These are phyloP conservation scores for Tardiomyces digboiensis DNA, from an alignment of 1,139 yeast species.

Conservation along the genomic window DNA sequence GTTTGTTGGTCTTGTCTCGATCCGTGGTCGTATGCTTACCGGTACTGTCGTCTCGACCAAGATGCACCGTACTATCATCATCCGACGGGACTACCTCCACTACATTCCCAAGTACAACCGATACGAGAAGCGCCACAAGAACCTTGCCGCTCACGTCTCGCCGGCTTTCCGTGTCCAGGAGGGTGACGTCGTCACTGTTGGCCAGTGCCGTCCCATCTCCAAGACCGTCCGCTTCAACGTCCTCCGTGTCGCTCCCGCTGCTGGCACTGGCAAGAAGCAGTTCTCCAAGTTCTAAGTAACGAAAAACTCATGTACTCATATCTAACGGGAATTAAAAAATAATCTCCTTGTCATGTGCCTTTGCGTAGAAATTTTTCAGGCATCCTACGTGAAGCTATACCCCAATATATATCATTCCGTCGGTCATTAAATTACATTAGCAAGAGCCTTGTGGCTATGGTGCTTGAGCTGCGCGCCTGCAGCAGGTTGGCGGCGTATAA, in stretches of 20 bases:
- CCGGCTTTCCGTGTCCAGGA: conserved; percentile 99
- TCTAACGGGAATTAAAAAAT: background rate
- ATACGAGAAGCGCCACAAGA: conserved; percentile 99
- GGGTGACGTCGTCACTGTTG: conserved; percentile 99
- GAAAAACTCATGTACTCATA: background rate
- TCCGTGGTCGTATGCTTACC: conserved; percentile 99
- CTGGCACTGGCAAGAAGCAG: conserved; percentile 83
- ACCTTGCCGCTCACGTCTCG: conserved; percentile 98
- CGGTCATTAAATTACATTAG: too few species aligned
- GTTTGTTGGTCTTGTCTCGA: conserved; percentile 92
- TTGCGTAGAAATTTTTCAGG: too few species aligned
- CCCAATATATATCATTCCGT: too few species aligned
- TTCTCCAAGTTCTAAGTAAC: conserved; percentile 83
- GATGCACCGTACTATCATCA: conserved; percentile 99
- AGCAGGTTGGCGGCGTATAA: background rate
- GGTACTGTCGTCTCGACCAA: conserved; percentile 97
- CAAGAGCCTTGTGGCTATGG: background rate
- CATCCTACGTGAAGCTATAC: too few species aligned
- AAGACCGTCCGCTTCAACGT: conserved; percentile 99
- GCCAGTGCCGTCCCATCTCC: conserved; percentile 99
- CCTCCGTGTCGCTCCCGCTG: conserved; percentile 86
- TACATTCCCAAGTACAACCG: conserved; percentile 99
- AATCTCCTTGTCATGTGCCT: background rate
- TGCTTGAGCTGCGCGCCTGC: background rate
- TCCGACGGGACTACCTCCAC: conserved; percentile 99